Percentiles rank a stretch among this genome's conserved stretches.
Evolutionary conservation across 495 filamentous ascomycete genomes (phyloP).

Genomic region (Penicillium psychrofluorescens): DNA sequence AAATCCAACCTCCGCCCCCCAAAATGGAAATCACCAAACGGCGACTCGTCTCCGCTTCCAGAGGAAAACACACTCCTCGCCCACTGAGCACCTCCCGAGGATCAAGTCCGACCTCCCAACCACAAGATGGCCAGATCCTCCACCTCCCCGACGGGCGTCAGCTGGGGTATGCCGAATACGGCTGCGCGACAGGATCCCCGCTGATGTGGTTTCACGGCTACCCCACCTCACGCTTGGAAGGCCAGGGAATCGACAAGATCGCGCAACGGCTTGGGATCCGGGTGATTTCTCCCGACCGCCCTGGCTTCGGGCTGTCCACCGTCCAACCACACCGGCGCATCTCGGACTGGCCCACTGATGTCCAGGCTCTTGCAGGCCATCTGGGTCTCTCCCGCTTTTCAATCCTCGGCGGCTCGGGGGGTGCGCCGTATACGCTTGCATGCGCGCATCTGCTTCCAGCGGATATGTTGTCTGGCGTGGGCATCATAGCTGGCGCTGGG

Average conservation of each 20-base stretch:
- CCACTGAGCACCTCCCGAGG: neutral
- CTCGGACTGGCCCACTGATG: conserved; percentile 33
- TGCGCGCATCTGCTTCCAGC: conserved; percentile 29
- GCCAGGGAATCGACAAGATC: conserved; percentile 11
- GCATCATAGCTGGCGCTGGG: conserved; percentile 25
- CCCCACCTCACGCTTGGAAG: conserved; percentile 37
- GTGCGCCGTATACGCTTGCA: conserved; percentile 40
- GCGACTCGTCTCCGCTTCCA: too few relatives aligned
- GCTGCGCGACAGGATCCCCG: conserved; percentile 18
- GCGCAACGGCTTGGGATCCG: conserved; percentile 21
- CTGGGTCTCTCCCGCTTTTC: conserved; percentile 27
- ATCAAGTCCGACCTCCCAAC: neutral
- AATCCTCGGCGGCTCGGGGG: conserved; percentile 39
- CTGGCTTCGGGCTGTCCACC: conserved; percentile 37
- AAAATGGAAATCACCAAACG: too few relatives aligned
- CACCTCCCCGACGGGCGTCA: conserved; percentile 29
- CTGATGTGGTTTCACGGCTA: conserved; percentile 40
- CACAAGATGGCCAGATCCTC: conserved; percentile 17
- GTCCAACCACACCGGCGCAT: conserved; percentile 27
- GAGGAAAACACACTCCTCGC: neutral
- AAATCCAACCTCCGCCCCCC: too few relatives aligned
- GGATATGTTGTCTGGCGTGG: conserved; percentile 22
- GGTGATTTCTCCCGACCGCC: conserved; percentile 34
- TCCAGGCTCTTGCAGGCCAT: conserved; percentile 26
- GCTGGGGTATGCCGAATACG: conserved; percentile 35